Conservation (phyloP, 768 basidiomycete genomes). For the Boletus subcaerulescens region DNA sequence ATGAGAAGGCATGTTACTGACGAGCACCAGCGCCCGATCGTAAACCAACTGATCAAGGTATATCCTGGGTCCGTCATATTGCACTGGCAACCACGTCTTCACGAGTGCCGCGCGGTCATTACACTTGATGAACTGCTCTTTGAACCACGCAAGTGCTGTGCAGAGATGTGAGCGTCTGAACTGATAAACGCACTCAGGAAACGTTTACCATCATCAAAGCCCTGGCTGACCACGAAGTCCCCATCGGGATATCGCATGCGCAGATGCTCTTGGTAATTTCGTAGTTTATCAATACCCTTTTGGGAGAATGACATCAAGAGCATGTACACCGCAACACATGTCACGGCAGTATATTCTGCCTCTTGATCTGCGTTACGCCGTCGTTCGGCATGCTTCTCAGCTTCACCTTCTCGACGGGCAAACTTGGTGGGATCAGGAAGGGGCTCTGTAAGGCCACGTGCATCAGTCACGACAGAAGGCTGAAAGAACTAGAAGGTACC, state of each 20-base stretch:
- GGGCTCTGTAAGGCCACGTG: conserved; percentile 51
- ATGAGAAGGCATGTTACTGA: conserved; percentile 38
- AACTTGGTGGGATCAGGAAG: conserved; percentile 80
- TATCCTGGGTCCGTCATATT: conserved; percentile 76
- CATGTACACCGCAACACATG: conserved; percentile 87
- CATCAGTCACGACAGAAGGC: conserved; percentile 1
- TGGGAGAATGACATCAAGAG: conserved; percentile 90
- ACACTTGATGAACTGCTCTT: conserved; percentile 90
- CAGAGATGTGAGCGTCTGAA: conserved; percentile 4
- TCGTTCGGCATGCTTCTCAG: conserved; percentile 63
- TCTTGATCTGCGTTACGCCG: conserved; percentile 74
- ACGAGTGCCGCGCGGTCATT: conserved; percentile 87
- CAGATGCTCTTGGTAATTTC: conserved; percentile 76
- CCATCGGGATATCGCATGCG: conserved; percentile 78
- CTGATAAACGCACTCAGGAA: not conserved
- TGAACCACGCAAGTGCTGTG: conserved; percentile 84
- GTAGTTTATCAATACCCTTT: conserved; percentile 84
- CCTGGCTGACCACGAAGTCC: conserved; percentile 71
- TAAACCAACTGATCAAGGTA: conserved; percentile 92
- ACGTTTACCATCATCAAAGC: conserved; percentile 69
- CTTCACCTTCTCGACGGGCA: conserved; percentile 63
- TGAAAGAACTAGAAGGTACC: conserved; percentile 28
- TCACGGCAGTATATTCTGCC: conserved; percentile 80
- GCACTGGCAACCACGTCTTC: conserved; percentile 83
- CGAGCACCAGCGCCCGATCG: conserved; percentile 84